Base-by-base conservation (phyloP, 2,329 filamentous ascomycete genomes). In the Paecilomyces variotii region DNA sequence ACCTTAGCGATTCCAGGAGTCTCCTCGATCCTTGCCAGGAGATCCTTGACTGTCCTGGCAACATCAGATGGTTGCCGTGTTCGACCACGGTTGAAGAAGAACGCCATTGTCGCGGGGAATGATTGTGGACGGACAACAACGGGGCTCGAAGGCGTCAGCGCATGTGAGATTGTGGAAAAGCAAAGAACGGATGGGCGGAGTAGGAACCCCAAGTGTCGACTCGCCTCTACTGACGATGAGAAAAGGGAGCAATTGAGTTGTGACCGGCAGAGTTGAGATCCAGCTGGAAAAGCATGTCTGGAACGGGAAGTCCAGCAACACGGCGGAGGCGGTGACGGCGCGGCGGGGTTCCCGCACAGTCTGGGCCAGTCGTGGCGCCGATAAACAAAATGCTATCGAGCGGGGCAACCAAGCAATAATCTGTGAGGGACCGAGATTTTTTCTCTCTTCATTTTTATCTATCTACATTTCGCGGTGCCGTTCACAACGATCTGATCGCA, bases 1-100 rank as follows among this genome's bases (percentile, higher is more conserved):
- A 86, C 84, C 78, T 86, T 87, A 59, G 79, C 75, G 62, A 79
- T 78, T 53, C 73, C 73, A 30, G 80, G 78, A 63, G 80, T 79
- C 60, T 87, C 83, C 68, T 85, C 83, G 59, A 89, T 73, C 69
- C 81, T 84, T 57, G 78, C 67, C 25, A 88, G 78, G 58, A 87
- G 77, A 60, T 89, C 86, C 67, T 86, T 87, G 53, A 86, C 83
- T 50, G 81, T 79, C 73, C 80, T 79, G 60, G 83, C 80, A 71
- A 89, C 76, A 71, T 90, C 84, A 64, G 82, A 76, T 62, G 83
- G 80, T 64, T 80, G 80, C 73, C 87, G 84, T 67, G 84, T 80
- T 65, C 82, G 82, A 66, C 81, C 82, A 61, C 85, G 79, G 60
- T 80, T 81, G 70, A 89, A 89, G 58, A 89, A 77, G 75, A 89